Evolutionary conservation across 2,329 filamentous ascomycete species (phyloP).

Genomic region (Phialophora expanda): DNA sequence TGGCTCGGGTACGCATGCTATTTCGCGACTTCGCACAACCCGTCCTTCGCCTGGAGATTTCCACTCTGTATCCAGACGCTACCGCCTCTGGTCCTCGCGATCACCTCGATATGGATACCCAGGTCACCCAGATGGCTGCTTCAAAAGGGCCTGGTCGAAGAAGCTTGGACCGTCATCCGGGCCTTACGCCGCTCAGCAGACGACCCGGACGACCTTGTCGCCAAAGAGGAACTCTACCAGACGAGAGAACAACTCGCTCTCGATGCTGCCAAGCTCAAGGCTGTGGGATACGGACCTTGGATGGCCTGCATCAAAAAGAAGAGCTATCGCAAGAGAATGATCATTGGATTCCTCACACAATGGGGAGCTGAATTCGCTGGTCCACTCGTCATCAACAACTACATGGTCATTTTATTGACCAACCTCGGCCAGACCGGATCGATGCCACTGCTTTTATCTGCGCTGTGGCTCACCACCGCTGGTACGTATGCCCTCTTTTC

Average conservation of each 20-base stretch:
- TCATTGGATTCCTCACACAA: conserved; percentile 59
- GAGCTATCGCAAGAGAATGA: conserved; percentile 58
- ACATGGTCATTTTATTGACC: conserved; percentile 49
- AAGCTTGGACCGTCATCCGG: conserved; percentile 42
- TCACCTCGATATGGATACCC: conserved; percentile 32
- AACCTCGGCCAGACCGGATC: conserved; percentile 46
- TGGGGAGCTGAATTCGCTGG: conserved; percentile 62
- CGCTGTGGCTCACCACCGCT: conserved; percentile 54
- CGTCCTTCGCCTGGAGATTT: conserved; percentile 39
- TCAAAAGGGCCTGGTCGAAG: conserved; percentile 45
- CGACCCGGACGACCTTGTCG: conserved; percentile 48
- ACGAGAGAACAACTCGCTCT: conserved; percentile 36
- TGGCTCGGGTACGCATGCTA: conserved; percentile 37
- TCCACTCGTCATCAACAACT: conserved; percentile 57
- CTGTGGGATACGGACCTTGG: conserved; percentile 51
- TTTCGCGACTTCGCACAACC: conserved; percentile 31
- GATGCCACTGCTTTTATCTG: conserved; percentile 53
- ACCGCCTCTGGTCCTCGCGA: conserved; percentile 27
- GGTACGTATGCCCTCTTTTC: conserved; percentile 40
- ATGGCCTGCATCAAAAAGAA: conserved; percentile 54
- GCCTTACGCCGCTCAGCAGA: conserved; percentile 51
- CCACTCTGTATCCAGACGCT: conserved; percentile 33
- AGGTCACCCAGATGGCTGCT: conserved; percentile 35
- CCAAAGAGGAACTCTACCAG: conserved; percentile 51
- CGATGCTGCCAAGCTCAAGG: conserved; percentile 44